Base-by-base conservation (phyloP, 2,329 filamentous ascomycete species). In the Phialocephala sp. region DNA sequence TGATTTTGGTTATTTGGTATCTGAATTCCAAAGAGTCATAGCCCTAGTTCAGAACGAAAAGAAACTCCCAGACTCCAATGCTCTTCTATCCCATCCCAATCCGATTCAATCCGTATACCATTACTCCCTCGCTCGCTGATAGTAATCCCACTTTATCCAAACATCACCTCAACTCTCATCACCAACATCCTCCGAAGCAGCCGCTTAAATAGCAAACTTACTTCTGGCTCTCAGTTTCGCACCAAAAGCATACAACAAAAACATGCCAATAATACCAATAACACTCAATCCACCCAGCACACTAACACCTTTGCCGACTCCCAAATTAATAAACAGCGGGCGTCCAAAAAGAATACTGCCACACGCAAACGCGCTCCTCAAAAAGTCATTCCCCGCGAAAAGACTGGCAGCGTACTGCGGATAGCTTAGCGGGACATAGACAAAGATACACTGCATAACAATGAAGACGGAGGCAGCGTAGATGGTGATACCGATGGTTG, bases 351-450 rank as follows among this genome's bases (percentile, higher is more conserved):
- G 77, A 55, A 90, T 82, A 22, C 84, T 84, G 0, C 82, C 87
- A 63, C 84, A 87, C 11, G 87, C 88, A 2, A 90, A 77, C 1
- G 85, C 82, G 36, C 80, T 83, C 47, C 85, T 80, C 75, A 84
- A 82, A 74, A 87, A 85, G 77, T 88, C 86, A 72, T 88, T 89
- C 6, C 81, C 85, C 0, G 86, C 86, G 72, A 89, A 88, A 24
- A 89, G 77, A 58, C 80, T 84, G 43, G 87, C 85, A 0, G 85
- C 85, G 72, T 87, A 87, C 69, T 80, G 77, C 4, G 84, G 84
- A 70, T 87, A 87, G 60, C 78, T 80, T 22, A 87, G 77, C 0
- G 85, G 84, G 18, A 88, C 81, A 76, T 88, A 88, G 68, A 87
- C 79, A 72, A 87, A 88, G 75, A 88, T 82, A 76, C 83, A 85